phyloP scores from a whole-genome alignment of 768 basidiomycete species.

The Porpolomopsis calyptriformis region DNA sequence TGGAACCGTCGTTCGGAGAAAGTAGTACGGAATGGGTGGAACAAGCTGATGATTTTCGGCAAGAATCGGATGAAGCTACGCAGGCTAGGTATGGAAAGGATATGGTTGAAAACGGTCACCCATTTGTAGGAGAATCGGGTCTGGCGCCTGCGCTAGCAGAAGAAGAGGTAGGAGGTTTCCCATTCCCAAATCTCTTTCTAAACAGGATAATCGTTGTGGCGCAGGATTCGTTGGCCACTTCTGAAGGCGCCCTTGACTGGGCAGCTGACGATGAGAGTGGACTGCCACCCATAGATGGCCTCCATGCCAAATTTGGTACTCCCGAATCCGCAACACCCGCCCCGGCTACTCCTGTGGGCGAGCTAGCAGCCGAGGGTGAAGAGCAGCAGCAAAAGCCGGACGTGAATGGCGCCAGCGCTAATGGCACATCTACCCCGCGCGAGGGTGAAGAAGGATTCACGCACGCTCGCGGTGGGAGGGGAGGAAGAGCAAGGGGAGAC shows the following conservation, averaged over 20 bases:
- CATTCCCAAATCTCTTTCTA: not conserved
- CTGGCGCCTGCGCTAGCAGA: constrained; percentile 4
- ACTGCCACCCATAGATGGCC: constrained; percentile 64
- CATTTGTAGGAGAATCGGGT: constrained; percentile 8
- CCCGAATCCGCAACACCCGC: constrained; percentile 64
- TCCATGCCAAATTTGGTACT: constrained; percentile 69
- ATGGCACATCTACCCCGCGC: constrained; percentile 14
- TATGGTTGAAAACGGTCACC: not conserved
- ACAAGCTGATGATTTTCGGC: constrained; percentile 28
- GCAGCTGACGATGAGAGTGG: constrained; percentile 72
- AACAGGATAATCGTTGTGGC: not conserved
- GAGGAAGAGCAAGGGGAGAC: constrained; percentile 29
- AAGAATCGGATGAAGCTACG: constrained; percentile 7
- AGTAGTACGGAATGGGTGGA: constrained; percentile 47
- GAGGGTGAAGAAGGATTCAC: constrained; percentile 53
- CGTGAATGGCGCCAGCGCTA: constrained; percentile 20
- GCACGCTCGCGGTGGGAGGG: constrained; percentile 36
- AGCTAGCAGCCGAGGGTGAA: constrained; percentile 8
- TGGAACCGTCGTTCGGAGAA: constrained; percentile 47
- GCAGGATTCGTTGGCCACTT: not conserved
- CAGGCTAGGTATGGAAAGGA: constrained; percentile 7
- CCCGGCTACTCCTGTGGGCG: constrained; percentile 24
- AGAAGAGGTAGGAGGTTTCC: constrained; percentile 12
- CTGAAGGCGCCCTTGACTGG: constrained; percentile 62
- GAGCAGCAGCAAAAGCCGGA: constrained; percentile 16